A percentile compares a stretch with the other conserved stretches of the same genome.
Conservation (phyloP, 148 eudicot species). For the Euryodendron excelsum region DNA sequence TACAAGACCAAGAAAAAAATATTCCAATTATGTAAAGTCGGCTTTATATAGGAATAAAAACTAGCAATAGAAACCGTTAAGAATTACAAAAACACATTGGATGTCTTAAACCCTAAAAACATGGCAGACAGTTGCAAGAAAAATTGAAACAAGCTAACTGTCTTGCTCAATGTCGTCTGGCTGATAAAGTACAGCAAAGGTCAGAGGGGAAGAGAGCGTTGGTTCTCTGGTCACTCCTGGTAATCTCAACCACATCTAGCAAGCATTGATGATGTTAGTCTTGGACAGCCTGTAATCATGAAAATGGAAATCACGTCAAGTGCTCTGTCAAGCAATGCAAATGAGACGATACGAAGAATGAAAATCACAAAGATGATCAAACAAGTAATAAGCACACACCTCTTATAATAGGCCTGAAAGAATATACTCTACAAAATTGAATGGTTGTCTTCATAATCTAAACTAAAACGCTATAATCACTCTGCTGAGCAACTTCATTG, state of each 20-base stretch:
- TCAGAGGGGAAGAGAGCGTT: background rate
- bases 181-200: slow-evolving; percentile 6
- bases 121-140: background rate
- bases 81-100: background rate
- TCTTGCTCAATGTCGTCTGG: slow-evolving; percentile 5
- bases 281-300: slow-evolving; percentile 4
- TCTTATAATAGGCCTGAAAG: slow-evolving; percentile 10
- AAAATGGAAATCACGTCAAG: slow-evolving; percentile 6
- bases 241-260: background rate
- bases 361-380: slow-evolving; percentile 5
- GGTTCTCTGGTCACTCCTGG: background rate
- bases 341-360: background rate
- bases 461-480: slow-evolving; percentile 36
- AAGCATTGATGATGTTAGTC: slow-evolving; percentile 1
- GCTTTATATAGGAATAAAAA: background rate
- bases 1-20: no score
- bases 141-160: background rate
- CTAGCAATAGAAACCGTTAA: background rate
- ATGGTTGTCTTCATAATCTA: slow-evolving; percentile 16
- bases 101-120: slow-evolving; percentile 5
- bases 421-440: slow-evolving; percentile 20
- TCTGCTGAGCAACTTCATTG: slow-evolving; percentile 37
- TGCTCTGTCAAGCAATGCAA: background rate
- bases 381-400: slow-evolving; percentile 7
- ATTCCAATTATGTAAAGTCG: background rate